Evolutionary conservation across 1,284 basidiomycete species (phyloP), one percentile per base, ranked within the genome.

Genomic region (Pholiota adiposa): DNA sequence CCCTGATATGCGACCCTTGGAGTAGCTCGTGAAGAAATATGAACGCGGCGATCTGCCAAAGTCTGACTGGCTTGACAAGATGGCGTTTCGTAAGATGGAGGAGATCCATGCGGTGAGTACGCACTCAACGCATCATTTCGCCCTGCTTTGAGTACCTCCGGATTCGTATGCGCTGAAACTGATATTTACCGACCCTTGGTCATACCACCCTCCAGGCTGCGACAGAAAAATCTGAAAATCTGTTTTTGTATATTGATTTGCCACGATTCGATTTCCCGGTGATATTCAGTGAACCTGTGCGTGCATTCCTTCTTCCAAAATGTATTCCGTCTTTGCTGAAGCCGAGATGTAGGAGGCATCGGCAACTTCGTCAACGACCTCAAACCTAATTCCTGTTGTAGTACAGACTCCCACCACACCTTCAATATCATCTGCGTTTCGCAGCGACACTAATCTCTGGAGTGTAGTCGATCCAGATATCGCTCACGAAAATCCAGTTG

Each of bases 211-310:
- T 25, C 0, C 66, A 96, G 93, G 86, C 87, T 6, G 94, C 96
- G 73, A 88, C 93, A 0, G 87, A 88, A 68, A 95, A 94, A 71
- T 96, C 94, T 0, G 87, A 95, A 61, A 92, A 93, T 67, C 78
- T 97, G 23, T 98, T 94, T 70, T 82, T 99, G 4, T 98, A 98
- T 72, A 88, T 99, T 48, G 97, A 99, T 75, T 74, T 99, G 36
- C 97, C 97, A 0, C 85, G 94, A n/a, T 99, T 98, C 70, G 97
- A 98, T 71, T 96, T 98, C 71, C 97, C 97, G 0, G 90, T 99
- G n/a, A 90, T 99, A 49, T 99, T 93, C 73, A 93, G 90, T 62
- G 97, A 98, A 76, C 85, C 90, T 9, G 93, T 90, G 66, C 60
- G 84, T 52, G 9, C 19, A 16, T 33, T 65, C 3, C 36, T 29